Evolutionary conservation across 2,329 filamentous ascomycete species (phyloP).

Genomic region (Alternaria sp.): DNA sequence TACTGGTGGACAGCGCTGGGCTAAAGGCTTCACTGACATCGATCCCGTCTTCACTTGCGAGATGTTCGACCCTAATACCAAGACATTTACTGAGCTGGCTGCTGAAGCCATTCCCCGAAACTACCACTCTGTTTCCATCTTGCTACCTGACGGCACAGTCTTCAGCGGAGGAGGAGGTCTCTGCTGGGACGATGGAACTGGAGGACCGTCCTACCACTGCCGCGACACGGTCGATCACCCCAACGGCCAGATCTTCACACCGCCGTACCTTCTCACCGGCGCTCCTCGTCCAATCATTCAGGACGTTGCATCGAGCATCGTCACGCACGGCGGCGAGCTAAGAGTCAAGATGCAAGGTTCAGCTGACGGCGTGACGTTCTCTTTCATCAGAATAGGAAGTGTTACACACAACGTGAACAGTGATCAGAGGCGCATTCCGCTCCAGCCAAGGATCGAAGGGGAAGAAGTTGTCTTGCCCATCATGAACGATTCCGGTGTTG

Average conservation of each 20-base stretch:
- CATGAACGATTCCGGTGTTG: constrained; percentile 21
- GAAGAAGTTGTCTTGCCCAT: constrained; percentile 18
- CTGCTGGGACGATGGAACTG: constrained; percentile 25
- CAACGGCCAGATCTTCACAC: constrained; percentile 64
- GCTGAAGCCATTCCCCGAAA: constrained; percentile 27
- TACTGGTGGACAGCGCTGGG: constrained; percentile 31
- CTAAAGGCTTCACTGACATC: constrained; percentile 24
- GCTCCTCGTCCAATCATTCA: constrained; percentile 25
- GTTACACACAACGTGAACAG: constrained; percentile 36
- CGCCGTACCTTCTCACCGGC: constrained; percentile 61
- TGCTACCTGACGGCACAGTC: constrained; percentile 32
- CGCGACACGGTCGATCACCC: constrained; percentile 56
- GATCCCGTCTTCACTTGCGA: constrained; percentile 28
- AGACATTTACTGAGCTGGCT: constrained; percentile 26
- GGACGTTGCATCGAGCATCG: constrained; percentile 5
- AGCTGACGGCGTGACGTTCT: constrained; percentile 20
- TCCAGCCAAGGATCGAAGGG: constrained; percentile 12
- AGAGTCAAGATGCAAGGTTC: constrained; percentile 20
- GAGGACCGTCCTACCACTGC: constrained; percentile 50
- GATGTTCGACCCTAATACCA: constrained; percentile 31
- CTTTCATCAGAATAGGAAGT: constrained; percentile 32
- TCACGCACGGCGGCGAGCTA: constrained; percentile 23
- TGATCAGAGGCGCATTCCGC: constrained; percentile 31
- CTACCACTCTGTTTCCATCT: constrained; percentile 35
- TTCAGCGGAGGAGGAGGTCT: constrained; percentile 35